Conservation (phyloP, 2,329 filamentous ascomycete genomes). For the Hypoxylon sp. region DNA sequence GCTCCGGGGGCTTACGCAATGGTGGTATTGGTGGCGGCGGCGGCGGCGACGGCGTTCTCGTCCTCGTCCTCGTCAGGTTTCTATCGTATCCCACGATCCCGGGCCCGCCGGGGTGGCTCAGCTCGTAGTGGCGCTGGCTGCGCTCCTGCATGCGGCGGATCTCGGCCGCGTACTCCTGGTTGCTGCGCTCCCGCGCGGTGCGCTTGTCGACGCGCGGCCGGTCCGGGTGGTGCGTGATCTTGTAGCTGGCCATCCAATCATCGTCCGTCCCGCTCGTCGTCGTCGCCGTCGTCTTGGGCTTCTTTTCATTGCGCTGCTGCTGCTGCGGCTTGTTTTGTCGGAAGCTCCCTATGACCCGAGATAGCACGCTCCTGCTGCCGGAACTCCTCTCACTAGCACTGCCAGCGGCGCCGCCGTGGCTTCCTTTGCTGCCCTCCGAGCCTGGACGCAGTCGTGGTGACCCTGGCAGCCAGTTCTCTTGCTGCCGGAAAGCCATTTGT, state of each 20-base stretch:
- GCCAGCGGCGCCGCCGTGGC: neutral
- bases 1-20: neutral
- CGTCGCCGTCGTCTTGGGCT: neutral
- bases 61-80: neutral
- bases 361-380: slow-evolving; percentile 15
- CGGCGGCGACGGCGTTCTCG: neutral
- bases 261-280: neutral
- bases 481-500: slow-evolving; percentile 20
- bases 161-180: slow-evolving; percentile 19
- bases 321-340: too few relatives aligned
- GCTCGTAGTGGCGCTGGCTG: slow-evolving; percentile 9
- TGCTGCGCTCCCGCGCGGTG: slow-evolving; percentile 1
- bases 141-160: slow-evolving; percentile 23
- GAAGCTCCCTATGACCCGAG: slow-evolving; percentile 30
- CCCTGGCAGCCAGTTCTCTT: slow-evolving; percentile 1
- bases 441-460: slow-evolving; percentile 1
- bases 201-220: slow-evolving; percentile 28
- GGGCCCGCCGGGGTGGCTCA: neutral
- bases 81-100: neutral
- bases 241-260: slow-evolving; percentile 26
- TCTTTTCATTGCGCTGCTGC: slow-evolving; percentile 5
- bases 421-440: neutral
- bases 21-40: neutral
- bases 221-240: slow-evolving; percentile 31
- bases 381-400: slow-evolving; percentile 1